phyloP scores from a whole-genome alignment of 177 flowering plant genomes.

The Vitis hybrid region DNA sequence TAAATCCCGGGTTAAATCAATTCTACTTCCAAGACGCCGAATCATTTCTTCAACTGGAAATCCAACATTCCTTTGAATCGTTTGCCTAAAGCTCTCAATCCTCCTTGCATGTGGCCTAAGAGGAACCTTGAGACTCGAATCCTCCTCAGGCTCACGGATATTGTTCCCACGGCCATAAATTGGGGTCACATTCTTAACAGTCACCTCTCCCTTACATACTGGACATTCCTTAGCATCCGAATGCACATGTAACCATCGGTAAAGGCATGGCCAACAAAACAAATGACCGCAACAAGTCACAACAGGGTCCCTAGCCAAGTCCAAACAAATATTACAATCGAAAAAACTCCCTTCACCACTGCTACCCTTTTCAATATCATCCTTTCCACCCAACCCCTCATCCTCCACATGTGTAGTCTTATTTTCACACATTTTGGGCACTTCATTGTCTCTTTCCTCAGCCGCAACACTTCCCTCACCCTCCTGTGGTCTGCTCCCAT shows the following conservation, averaged over 20 bases:
- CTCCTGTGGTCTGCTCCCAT: constrained; percentile 26
- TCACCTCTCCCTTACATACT: constrained; percentile 75
- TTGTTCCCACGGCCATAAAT: constrained; percentile 65
- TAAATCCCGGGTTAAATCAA: constrained; percentile 49
- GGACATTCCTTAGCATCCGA: constrained; percentile 80
- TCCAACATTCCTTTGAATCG: constrained; percentile 42
- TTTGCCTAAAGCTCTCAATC: constrained; percentile 70
- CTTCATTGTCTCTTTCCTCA: constrained; percentile 37
- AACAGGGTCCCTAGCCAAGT: constrained; percentile 67
- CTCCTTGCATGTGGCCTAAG: constrained; percentile 66
- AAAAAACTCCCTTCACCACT: constrained; percentile 51
- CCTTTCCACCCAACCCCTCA: constrained; percentile 36
- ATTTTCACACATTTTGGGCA: constrained; percentile 43
- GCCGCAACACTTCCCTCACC: constrained; percentile 70
- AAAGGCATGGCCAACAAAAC: constrained; percentile 79
- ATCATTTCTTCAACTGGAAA: constrained; percentile 74
- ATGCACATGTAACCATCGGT: constrained; percentile 64
- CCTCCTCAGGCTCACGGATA: constrained; percentile 35
- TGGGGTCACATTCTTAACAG: constrained; percentile 55
- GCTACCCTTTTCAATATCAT: constrained; percentile 36
- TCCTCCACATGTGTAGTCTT: constrained; percentile 27
- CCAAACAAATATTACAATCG: constrained; percentile 75
- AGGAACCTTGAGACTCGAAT: constrained; percentile 51
- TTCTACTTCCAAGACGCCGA: constrained; percentile 60
- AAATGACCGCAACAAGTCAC: constrained; percentile 81